Evolutionary conservation across 768 basidiomycete genomes (phyloP).

Genomic region (Chalciporus piperatus): DNA sequence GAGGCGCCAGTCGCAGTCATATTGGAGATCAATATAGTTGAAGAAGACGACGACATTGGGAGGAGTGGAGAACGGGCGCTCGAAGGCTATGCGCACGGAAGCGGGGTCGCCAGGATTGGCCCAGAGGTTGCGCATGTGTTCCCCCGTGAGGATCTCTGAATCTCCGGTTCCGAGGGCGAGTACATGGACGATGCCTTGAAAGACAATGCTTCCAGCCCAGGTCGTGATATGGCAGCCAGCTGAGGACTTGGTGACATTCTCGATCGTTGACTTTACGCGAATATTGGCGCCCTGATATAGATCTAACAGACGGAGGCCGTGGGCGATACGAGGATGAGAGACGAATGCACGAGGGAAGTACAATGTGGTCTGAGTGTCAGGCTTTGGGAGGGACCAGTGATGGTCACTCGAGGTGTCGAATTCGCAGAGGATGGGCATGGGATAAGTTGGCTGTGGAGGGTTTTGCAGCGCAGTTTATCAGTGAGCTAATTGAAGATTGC

Average conservation of each 20-base stretch:
- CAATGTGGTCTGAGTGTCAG: constrained; percentile 8
- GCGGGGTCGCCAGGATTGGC: not conserved
- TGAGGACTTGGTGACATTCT: constrained; percentile 1
- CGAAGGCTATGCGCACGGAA: constrained; percentile 9
- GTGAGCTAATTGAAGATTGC: no score
- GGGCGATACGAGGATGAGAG: constrained; percentile 16
- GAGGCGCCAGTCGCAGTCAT: constrained; percentile 7
- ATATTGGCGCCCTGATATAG: constrained; percentile 6
- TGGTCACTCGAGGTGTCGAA: constrained; percentile 10
- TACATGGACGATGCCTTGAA: not conserved
- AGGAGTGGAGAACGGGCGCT: constrained; percentile 13
- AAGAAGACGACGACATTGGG: constrained; percentile 16
- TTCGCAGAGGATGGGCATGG: constrained; percentile 14
- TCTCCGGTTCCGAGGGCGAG: constrained; percentile 9
- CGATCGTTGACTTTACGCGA: constrained; percentile 7
- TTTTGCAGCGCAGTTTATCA: no score
- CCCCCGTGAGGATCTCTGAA: constrained; percentile 15
- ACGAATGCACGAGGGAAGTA: constrained; percentile 13
- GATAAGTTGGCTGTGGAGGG: no score
- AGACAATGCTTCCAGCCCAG: constrained; percentile 2
- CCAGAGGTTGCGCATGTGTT: not conserved
- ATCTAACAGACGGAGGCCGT: constrained; percentile 13
- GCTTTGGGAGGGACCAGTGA: not conserved
- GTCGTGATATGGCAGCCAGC: constrained; percentile 7
- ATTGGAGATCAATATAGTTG: constrained; percentile 12